phyloP scores from a whole-genome alignment of 108 stramenopile species.

The Epipyxis sp. region DNA sequence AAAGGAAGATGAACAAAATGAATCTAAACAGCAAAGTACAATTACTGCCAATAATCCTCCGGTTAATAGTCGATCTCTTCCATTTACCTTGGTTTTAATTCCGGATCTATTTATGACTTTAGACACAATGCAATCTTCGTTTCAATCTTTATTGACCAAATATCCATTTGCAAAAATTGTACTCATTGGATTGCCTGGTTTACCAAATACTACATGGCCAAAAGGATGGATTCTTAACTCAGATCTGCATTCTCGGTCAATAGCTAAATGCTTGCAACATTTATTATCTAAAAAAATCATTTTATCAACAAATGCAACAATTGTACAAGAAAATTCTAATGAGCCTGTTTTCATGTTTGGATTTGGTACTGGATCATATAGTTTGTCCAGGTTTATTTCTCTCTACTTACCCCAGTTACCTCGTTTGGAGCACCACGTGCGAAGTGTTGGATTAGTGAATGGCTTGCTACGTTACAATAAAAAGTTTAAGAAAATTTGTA shows the following conservation, averaged over 20 bases:
- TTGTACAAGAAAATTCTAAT: background rate
- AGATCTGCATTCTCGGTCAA: background rate
- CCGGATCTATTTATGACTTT: conserved; percentile 45
- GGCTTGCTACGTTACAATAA: conserved; percentile 1
- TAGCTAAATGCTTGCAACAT: conserved; percentile 22
- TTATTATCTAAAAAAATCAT: conserved; percentile 2
- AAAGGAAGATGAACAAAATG: background rate
- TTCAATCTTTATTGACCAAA: background rate
- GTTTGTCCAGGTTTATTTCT: background rate
- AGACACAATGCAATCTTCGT: conserved; percentile 26
- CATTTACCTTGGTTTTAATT: conserved; percentile 36
- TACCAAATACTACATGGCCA: conserved; percentile 43
- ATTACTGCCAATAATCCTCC: conserved; percentile 6
- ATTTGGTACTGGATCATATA: conserved; percentile 33
- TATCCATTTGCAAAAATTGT: conserved; percentile 8
- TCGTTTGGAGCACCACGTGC: background rate
- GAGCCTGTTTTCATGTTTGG: conserved; percentile 18
- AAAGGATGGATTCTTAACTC: conserved; percentile 32
- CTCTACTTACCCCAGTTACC: background rate
- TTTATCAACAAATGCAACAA: background rate
- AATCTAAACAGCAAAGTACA: background rate
- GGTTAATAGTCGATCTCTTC: background rate
- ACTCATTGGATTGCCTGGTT: conserved; percentile 33
- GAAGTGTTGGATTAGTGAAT: conserved; percentile 22
- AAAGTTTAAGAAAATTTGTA: conserved; percentile 9